A percentile compares a stretch with the other conserved stretches of the same genome.
Evolutionary conservation across 805 yeast genomes (phyloP).

Genomic region (Tetrapisispora phaffii): DNA sequence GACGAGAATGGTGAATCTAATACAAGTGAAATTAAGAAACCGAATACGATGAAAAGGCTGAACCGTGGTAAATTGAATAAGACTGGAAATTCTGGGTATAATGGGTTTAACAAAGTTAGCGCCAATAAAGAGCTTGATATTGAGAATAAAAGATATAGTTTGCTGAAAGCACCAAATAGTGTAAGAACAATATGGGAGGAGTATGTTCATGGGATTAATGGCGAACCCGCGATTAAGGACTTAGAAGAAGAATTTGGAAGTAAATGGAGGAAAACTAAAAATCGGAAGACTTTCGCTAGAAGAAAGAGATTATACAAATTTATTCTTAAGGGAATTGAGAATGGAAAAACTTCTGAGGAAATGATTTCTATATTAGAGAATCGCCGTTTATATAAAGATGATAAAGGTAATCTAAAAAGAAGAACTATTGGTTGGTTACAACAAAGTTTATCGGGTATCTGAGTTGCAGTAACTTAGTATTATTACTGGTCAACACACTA

Average conservation of each 20-base stretch:
- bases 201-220: constrained; percentile 33
- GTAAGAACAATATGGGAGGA: constrained; percentile 33
- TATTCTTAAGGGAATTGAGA: constrained; percentile 26
- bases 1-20: not conserved
- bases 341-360: constrained; percentile 28
- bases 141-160: constrained; percentile 12
- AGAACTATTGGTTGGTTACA: constrained; percentile 32
- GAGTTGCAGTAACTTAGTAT: not conserved
- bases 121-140: not conserved
- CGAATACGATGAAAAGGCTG: not conserved
- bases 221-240: constrained; percentile 33
- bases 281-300: constrained; percentile 29
- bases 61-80: not conserved
- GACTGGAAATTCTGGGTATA: not conserved
- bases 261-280: constrained; percentile 33
- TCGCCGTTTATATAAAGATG: constrained; percentile 24
- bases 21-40: not conserved
- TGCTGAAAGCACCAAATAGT: constrained; percentile 28
- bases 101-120: not conserved
- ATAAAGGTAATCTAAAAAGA: constrained; percentile 27
- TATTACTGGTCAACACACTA: not conserved
- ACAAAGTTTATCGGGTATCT: constrained; percentile 28
- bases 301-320: constrained; percentile 30
- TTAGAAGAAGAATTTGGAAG: constrained; percentile 35
- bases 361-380: constrained; percentile 26